These are phyloP conservation scores for Sclerotinia subarctica DNA, from an alignment of 2,329 filamentous ascomycete genomes.

Conservation along the genomic window DNA sequence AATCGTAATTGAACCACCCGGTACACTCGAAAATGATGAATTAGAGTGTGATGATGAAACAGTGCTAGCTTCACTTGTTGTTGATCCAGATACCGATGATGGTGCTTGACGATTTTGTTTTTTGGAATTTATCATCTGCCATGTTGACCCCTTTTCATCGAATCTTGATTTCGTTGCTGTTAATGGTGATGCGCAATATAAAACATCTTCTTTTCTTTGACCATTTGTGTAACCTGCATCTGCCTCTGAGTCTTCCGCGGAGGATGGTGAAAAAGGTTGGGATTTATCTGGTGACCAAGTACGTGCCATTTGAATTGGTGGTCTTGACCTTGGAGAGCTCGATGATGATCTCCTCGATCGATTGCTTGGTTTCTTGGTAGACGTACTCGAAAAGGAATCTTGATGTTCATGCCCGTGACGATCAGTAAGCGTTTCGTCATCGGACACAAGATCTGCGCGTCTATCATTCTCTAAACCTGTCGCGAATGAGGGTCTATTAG, in stretches of 20 bases:
- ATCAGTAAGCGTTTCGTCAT: not conserved
- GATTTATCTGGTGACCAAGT: constrained; percentile 30
- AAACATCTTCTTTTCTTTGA: not conserved
- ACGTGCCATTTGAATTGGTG: constrained; percentile 14
- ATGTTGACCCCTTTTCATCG: constrained; percentile 27
- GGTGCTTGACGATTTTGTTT: constrained; percentile 13
- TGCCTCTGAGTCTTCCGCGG: constrained; percentile 21
- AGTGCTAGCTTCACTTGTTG: constrained; percentile 20
- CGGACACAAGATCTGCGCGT: constrained; percentile 27
- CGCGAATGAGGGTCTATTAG: constrained; percentile 40
- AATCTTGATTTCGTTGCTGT: constrained; percentile 27
- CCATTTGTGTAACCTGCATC: constrained; percentile 9
- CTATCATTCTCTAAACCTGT: constrained; percentile 26
- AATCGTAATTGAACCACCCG: not conserved
- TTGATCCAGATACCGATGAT: constrained; percentile 24
- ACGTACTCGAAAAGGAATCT: constrained; percentile 8
- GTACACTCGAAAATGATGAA: constrained; percentile 19
- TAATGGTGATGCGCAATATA: not conserved
- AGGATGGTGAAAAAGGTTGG: constrained; percentile 29
- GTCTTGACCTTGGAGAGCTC: constrained; percentile 4
- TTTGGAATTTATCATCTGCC: constrained; percentile 33
- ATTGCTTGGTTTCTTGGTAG: constrained; percentile 5
- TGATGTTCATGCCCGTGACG: not conserved
- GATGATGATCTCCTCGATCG: constrained; percentile 9
- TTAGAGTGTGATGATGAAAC: constrained; percentile 26